phyloP scores from a whole-genome alignment of 1,284 basidiomycete species.

The Filobasidium uniguttulatum region DNA sequence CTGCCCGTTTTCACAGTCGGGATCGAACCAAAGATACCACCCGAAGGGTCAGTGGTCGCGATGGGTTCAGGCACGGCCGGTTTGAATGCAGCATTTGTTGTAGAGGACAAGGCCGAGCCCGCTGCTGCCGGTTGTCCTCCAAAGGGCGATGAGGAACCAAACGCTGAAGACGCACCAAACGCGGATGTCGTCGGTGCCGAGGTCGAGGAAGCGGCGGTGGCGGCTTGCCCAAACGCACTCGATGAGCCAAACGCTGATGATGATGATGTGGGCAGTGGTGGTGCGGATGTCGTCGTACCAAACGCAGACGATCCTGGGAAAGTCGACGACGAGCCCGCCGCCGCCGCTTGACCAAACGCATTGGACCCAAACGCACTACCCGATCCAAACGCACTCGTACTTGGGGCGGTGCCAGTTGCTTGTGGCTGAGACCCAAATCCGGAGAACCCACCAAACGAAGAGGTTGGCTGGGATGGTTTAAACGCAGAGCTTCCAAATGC shows the following conservation, averaged over 20 bases:
- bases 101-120: too few relatives aligned
- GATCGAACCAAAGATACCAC: constrained; percentile 4
- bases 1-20: neutral
- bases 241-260: constrained; percentile 26
- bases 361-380: constrained; percentile 44
- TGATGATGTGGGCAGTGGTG: constrained; percentile 5
- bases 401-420: constrained; percentile 15
- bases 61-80: too few relatives aligned
- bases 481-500: too few relatives aligned
- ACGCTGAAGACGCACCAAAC: constrained; percentile 13
- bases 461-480: too few relatives aligned
- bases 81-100: too few relatives aligned
- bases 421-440: too few relatives aligned
- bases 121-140: neutral
- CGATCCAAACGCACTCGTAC: constrained; percentile 21
- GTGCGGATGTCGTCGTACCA: neutral
- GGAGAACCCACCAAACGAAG: too few relatives aligned
- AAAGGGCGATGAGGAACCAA: constrained; percentile 13
- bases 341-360: constrained; percentile 3
- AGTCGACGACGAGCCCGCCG: constrained; percentile 1
- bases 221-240: constrained; percentile 47
- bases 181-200: constrained; percentile 5
- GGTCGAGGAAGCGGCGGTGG: constrained; percentile 30
- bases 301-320: constrained; percentile 16
- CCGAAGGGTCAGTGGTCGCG: too few relatives aligned